Conservation (phyloP, 495 filamentous ascomycete genomes). For the Trichoderma reesei region DNA sequence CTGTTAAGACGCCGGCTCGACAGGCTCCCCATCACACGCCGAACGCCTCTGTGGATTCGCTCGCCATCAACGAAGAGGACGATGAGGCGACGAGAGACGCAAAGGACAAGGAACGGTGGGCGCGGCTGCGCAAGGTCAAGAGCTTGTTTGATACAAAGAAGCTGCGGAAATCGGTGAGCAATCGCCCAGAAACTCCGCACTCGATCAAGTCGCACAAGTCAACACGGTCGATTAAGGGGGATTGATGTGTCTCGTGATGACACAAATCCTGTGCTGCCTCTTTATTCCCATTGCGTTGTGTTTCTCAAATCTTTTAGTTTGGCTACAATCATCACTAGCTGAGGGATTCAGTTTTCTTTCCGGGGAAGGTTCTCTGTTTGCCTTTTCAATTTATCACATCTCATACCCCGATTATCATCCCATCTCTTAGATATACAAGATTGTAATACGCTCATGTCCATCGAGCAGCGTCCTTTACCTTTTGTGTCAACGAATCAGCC, state of each 20-base stretch:
- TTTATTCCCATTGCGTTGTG: no score
- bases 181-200: conserved; percentile 19
- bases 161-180: conserved; percentile 26
- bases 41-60: conserved; percentile 1
- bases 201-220: conserved; percentile 10
- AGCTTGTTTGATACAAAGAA: conserved; percentile 47
- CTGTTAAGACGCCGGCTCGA: conserved; percentile 2
- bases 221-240: not conserved
- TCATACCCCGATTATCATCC: not conserved
- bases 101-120: conserved; percentile 48
- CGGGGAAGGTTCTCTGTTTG: not conserved
- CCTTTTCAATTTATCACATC: not conserved
- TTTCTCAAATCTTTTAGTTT: not conserved
- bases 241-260: not conserved
- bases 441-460: no score
- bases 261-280: not conserved
- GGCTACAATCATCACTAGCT: not conserved
- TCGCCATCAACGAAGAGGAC: conserved; percentile 24
- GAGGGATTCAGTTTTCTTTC: not conserved
- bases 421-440: no score
- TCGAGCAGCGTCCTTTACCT: no score
- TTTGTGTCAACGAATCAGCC: no score
- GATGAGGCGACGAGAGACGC: conserved; percentile 33
- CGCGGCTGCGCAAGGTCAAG: conserved; percentile 44
- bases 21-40: conserved; percentile 18